A percentile compares a stretch with the other conserved stretches of the same genome.
Conservation (phyloP, 768 basidiomycete species). For the Pholiota microspora region DNA sequence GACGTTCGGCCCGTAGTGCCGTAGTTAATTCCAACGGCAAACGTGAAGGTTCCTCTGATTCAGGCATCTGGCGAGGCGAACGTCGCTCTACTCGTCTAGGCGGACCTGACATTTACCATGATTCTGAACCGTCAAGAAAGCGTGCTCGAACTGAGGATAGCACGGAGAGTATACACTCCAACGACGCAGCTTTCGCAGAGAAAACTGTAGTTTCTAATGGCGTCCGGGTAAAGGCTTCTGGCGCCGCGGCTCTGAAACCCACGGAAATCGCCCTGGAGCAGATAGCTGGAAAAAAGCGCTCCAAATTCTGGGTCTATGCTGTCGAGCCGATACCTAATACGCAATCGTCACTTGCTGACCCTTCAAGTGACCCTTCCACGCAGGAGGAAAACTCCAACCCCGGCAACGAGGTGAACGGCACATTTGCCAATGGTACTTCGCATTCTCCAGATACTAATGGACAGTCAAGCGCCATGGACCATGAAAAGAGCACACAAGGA, state of each 20-base stretch:
- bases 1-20: conserved; percentile 55
- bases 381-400: background rate
- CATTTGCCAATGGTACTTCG: conserved; percentile 1
- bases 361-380: conserved; percentile 12
- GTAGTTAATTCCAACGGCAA: conserved; percentile 52
- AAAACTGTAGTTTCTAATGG: conserved; percentile 32
- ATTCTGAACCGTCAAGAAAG: conserved; percentile 52
- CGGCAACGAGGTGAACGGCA: conserved; percentile 9
- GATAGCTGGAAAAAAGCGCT: conserved; percentile 77
- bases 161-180: conserved; percentile 54
- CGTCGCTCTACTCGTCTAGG: conserved; percentile 69
- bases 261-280: conserved; percentile 75
- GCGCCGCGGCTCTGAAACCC: conserved; percentile 67
- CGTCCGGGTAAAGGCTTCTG: conserved; percentile 48
- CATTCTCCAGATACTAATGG: conserved; percentile 9
- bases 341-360: conserved; percentile 16
- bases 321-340: conserved; percentile 62
- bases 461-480: conserved; percentile 3
- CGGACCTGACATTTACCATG: conserved; percentile 50
- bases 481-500: background rate
- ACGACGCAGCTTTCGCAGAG: conserved; percentile 33
- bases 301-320: conserved; percentile 88
- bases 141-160: conserved; percentile 81
- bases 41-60: conserved; percentile 50
- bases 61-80: conserved; percentile 70